A percentile compares a stretch with the other conserved stretches of the same genome.
These are phyloP conservation scores for Holtermanniella nyarrowii DNA, from an alignment of 768 basidiomycete species.

Conservation along the genomic window DNA sequence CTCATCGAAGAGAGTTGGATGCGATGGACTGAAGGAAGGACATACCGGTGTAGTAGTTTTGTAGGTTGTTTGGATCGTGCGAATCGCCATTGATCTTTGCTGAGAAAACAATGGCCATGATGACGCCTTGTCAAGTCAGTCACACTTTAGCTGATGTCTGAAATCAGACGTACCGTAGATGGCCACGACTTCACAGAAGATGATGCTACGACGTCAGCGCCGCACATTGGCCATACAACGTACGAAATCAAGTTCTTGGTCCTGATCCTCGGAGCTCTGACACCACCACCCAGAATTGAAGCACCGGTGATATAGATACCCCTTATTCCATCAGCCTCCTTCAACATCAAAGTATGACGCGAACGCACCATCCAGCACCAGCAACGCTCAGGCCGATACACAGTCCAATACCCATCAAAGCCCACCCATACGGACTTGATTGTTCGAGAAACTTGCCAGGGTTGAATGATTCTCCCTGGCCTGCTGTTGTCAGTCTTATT, in stretches of 20 bases:
- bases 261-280: slow-evolving; percentile 80
- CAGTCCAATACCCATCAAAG: slow-evolving; percentile 75
- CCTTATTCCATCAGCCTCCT: slow-evolving; percentile 49
- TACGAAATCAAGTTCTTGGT: slow-evolving; percentile 98
- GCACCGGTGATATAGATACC: slow-evolving; percentile 94
- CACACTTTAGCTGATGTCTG: slow-evolving; percentile 29
- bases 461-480: slow-evolving; percentile 84
- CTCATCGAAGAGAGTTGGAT: not conserved
- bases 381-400: slow-evolving; percentile 88
- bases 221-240: slow-evolving; percentile 14
- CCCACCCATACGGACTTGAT: slow-evolving; percentile 88
- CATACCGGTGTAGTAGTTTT: slow-evolving; percentile 86
- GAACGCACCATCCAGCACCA: slow-evolving; percentile 83
- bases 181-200: slow-evolving; percentile 98
- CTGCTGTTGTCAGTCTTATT: slow-evolving; percentile 42
- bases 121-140: slow-evolving; percentile 44
- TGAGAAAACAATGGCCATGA: slow-evolving; percentile 93
- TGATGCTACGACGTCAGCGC: slow-evolving; percentile 54
- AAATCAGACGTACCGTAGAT: slow-evolving; percentile 57
- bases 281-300: slow-evolving; percentile 94
- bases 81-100: slow-evolving; percentile 59
- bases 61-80: slow-evolving; percentile 63
- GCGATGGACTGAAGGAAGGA: not conserved
- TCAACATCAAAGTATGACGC: not conserved
- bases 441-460: slow-evolving; percentile 88